phyloP scores from a whole-genome alignment of 305 asterid genomes.

The Fraxinus dipetala region DNA sequence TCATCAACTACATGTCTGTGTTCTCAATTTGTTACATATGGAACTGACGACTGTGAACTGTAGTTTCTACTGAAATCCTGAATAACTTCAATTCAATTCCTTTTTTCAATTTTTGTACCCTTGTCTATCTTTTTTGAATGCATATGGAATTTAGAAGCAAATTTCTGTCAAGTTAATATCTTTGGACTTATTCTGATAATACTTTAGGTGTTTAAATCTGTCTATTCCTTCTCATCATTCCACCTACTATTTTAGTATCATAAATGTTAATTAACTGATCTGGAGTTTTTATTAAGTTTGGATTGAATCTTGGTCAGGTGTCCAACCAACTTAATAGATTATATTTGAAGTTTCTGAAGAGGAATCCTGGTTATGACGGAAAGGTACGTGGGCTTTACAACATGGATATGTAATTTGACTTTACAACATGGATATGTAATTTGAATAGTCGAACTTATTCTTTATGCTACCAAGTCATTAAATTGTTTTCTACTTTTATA shows the following conservation, averaged over 20 bases:
- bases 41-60: neutral
- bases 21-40: neutral
- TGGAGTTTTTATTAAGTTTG: constrained; percentile 10
- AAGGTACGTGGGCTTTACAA: constrained; percentile 51
- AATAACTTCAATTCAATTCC: neutral
- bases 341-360: constrained; percentile 82
- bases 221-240: neutral
- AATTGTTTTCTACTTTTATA: constrained; percentile 26
- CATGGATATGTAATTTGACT: constrained; percentile 10
- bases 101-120: neutral
- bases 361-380: constrained; percentile 97
- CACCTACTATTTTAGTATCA: neutral
- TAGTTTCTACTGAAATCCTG: neutral
- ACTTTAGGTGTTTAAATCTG: neutral
- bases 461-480: constrained; percentile 15
- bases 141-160: neutral
- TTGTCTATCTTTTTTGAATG: neutral
- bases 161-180: neutral
- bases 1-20: neutral
- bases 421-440: constrained; percentile 2
- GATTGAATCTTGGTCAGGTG: constrained; percentile 51
- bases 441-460: constrained; percentile 10
- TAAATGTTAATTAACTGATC: neutral
- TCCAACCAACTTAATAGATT: constrained; percentile 78
- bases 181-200: neutral